These are phyloP conservation scores for Candida freyschussii DNA, from an alignment of 1,139 yeast species.

Conservation along the genomic window DNA sequence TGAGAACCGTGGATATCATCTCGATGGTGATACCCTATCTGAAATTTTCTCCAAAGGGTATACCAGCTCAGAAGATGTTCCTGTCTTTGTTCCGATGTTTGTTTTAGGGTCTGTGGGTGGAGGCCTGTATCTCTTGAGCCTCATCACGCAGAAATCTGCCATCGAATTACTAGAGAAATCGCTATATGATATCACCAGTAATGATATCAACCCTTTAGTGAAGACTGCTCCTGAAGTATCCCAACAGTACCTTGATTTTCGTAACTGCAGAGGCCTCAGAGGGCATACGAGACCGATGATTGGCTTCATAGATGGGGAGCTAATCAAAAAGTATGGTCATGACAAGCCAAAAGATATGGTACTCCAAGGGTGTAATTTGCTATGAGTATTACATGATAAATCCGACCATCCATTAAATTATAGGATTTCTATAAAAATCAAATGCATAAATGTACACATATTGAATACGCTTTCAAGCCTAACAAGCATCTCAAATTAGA, in stretches of 20 bases:
- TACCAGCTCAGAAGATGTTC: constrained; percentile 6
- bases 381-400: too few relatives aligned
- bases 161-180: constrained; percentile 5
- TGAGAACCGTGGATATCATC: not conserved
- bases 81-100: constrained; percentile 19
- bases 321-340: constrained; percentile 10
- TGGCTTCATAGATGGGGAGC: constrained; percentile 19
- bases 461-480: constrained; percentile 5
- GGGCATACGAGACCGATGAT: constrained; percentile 3
- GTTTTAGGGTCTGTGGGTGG: constrained; percentile 26
- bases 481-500: constrained; percentile 38
- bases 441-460: not conserved
- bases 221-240: constrained; percentile 3
- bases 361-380: not conserved
- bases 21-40: not conserved
- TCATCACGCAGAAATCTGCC: constrained; percentile 7
- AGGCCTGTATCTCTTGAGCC: constrained; percentile 19
- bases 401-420: constrained; percentile 5
- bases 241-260: constrained; percentile 3
- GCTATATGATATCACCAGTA: constrained; percentile 1
- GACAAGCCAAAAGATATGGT: constrained; percentile 4
- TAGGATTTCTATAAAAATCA: constrained; percentile 4
- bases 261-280: constrained; percentile 5
- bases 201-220: constrained; percentile 5
- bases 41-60: constrained; percentile 1